These are phyloP conservation scores for Xylaria sp. DNA, from an alignment of 2,329 filamentous ascomycete genomes.

Conservation along the genomic window DNA sequence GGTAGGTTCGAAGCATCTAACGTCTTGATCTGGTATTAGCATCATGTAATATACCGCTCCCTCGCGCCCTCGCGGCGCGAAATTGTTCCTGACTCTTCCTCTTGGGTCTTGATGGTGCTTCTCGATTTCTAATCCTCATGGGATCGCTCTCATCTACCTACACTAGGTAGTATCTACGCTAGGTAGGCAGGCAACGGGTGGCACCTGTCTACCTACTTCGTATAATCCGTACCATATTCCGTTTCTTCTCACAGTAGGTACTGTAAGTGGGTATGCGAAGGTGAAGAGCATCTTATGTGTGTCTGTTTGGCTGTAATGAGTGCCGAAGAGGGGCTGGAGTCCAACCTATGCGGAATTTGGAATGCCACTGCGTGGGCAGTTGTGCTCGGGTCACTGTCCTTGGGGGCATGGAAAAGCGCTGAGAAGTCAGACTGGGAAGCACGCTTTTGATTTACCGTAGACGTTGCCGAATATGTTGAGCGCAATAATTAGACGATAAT, in stretches of 20 bases:
- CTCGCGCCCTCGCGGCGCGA: background rate
- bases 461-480: background rate
- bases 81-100: background rate
- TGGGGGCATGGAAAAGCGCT: background rate
- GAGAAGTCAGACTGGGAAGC: background rate
- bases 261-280: background rate
- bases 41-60: background rate
- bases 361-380: background rate
- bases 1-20: background rate
- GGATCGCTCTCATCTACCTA: background rate
- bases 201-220: background rate
- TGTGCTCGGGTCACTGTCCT: background rate
- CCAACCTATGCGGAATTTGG: background rate
- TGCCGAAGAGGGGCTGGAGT: constrained; percentile 1
- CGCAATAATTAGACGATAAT: background rate
- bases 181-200: background rate
- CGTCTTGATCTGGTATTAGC: background rate
- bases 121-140: constrained; percentile 1
- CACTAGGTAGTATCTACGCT: background rate
- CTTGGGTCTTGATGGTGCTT: constrained; percentile 1
- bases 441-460: background rate
- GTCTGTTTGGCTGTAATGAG: background rate
- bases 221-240: background rate
- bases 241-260: background rate
- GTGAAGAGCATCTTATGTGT: background rate